Percentiles rank a stretch among this genome's conserved stretches.
Evolutionary conservation across 1,284 basidiomycete species (phyloP).

Genomic region (Cryptococcus wingfieldii): DNA sequence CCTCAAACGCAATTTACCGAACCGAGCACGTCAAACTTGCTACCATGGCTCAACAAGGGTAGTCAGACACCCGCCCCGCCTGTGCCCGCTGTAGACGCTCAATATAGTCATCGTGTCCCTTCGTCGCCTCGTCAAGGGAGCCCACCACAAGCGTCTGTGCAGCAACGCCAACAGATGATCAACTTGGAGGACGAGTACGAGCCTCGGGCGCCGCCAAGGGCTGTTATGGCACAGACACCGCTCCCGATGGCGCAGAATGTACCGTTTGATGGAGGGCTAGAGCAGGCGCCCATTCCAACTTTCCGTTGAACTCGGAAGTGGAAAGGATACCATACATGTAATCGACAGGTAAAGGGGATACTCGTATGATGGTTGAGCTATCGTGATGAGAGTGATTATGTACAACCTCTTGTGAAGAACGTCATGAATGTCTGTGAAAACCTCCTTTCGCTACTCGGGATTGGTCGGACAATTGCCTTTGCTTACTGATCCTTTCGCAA

Average conservation of each 20-base stretch:
- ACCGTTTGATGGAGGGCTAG: conserved; percentile 7
- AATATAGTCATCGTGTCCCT: background rate
- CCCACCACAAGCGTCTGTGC: background rate
- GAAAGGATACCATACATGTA: too few species aligned
- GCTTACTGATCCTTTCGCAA: too few species aligned
- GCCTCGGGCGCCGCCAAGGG: conserved; percentile 7
- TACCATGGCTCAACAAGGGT: conserved; percentile 16
- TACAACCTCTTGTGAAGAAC: too few species aligned
- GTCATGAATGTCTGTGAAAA: too few species aligned
- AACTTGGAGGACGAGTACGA: background rate
- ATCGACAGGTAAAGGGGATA: too few species aligned
- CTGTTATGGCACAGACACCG: conserved; percentile 13
- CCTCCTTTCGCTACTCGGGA: too few species aligned
- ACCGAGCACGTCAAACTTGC: conserved; percentile 13
- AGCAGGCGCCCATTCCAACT: conserved; percentile 7
- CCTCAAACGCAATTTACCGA: conserved; percentile 11
- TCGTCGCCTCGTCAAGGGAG: background rate
- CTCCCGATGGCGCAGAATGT: background rate
- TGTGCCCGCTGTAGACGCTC: background rate
- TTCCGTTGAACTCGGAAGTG: conserved; percentile 3
- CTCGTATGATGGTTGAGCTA: too few species aligned
- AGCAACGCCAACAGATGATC: background rate
- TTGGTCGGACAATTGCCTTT: too few species aligned
- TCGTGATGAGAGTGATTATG: too few species aligned
- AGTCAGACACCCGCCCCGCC: background rate